These are phyloP conservation scores for Xylariaceae sp. DNA, from an alignment of 2,329 filamentous ascomycete genomes.

Conservation along the genomic window DNA sequence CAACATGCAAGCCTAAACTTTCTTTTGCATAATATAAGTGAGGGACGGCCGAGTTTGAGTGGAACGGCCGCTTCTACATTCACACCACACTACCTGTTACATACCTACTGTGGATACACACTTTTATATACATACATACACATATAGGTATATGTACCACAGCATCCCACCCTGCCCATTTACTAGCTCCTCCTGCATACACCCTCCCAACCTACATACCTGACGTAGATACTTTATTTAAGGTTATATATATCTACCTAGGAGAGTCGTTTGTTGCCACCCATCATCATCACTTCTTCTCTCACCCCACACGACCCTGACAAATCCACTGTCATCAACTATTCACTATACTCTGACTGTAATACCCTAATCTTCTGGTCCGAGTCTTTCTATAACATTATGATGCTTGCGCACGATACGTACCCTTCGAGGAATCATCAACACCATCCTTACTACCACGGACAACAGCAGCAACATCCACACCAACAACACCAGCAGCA, in stretches of 20 bases:
- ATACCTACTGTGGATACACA: too few species aligned
- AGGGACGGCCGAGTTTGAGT: too few species aligned
- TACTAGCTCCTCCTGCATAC: too few species aligned
- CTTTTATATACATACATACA: too few species aligned
- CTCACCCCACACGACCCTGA: slow-evolving; percentile 25
- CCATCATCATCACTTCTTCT: slow-evolving; percentile 9
- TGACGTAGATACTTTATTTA: too few species aligned
- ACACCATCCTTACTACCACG: slow-evolving; percentile 34
- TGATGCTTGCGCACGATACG: slow-evolving; percentile 43
- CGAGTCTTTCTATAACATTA: slow-evolving; percentile 35
- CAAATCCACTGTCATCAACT: slow-evolving; percentile 21
- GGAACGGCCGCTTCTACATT: too few species aligned
- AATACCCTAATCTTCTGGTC: slow-evolving; percentile 20
- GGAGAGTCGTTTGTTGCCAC: slow-evolving; percentile 25
- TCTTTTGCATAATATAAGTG: slow-evolving; percentile 6
- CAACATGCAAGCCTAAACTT: neutral
- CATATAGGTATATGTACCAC: too few species aligned
- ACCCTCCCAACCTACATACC: too few species aligned
- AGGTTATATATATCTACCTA: too few species aligned
- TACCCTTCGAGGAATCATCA: slow-evolving; percentile 37
- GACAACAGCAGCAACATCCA: slow-evolving; percentile 22
- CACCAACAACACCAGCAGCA: slow-evolving; percentile 18
- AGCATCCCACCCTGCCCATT: too few species aligned
- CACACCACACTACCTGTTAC: too few species aligned
- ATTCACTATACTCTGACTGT: slow-evolving; percentile 1